Evolutionary conservation across 495 filamentous ascomycete genomes (phyloP), one percentile per base, ranked within the genome.

Genomic region (Daldinia decipiens): DNA sequence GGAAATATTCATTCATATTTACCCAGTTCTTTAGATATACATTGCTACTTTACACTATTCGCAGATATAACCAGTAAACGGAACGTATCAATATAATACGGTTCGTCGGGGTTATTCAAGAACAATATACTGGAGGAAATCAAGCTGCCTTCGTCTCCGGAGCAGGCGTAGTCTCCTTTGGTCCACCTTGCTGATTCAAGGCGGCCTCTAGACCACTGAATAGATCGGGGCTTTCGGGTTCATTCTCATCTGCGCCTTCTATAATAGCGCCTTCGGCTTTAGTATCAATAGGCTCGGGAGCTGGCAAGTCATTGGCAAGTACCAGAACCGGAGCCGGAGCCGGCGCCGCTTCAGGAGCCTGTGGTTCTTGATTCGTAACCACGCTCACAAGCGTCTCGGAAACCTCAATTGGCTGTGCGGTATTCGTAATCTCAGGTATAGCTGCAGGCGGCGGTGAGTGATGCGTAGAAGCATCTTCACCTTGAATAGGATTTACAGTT

Each of bases 201-300:
- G 67, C 75, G 1, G 75, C 75, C 51, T 77, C 75, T 0, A 77
- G 40, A 26, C 70, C 75, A 24, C 75, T 77, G 19, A 77, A 76
- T 17, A 77, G 24, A 50, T 77, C 75, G 5, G 75, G 75, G 15
- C 75, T 77, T 13, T 76, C 65, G 1, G 73, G 54, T 27, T 66
- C 65, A 32, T 63, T 74, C 40, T 72, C 73, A 15, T 75, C 70
- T 57, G 7, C 39, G 15, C 31, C 8, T 38, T 65, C 70, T 12
- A 50, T 0, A 5, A 36, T 15, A 27, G 57, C 34, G 17, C 38
- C 1, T 24, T 66, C 65, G 4, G 47, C 52, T 32, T 38, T 58
- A 17, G 65, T 65, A 15, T 73, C 65, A 15, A 62, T 29, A 27
- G 11, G 31, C 50, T 6, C 56, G 8, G 56, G 50, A n/a, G 39